Evolutionary conservation across 148 eudicot genomes (phyloP).

Genomic region (Amaranthus hypochondriacus): DNA sequence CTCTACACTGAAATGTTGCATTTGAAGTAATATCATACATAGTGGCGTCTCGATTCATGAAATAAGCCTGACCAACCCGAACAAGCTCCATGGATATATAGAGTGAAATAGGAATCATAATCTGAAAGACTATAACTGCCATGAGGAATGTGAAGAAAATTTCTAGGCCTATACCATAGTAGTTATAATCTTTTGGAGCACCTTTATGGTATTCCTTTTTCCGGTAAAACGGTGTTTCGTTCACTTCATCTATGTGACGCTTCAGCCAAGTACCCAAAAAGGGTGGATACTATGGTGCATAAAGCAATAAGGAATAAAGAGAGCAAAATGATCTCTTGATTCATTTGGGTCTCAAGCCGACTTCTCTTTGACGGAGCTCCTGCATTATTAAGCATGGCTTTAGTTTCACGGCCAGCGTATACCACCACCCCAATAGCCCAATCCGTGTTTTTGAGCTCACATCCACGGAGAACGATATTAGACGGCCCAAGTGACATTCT

Average conservation of each 20-base stretch:
- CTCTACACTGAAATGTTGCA: conserved; percentile 86
- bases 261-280: conserved; percentile 81
- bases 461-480: conserved; percentile 86
- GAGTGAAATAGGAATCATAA: conserved; percentile 93
- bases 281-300: conserved; percentile 67
- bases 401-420: conserved; percentile 90
- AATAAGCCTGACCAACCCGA: conserved; percentile 97
- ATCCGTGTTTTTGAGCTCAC: conserved; percentile 87
- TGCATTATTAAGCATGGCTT: conserved; percentile 95
- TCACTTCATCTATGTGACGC: conserved; percentile 61
- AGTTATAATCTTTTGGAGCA: conserved; percentile 45
- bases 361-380: conserved; percentile 99
- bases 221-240: conserved; percentile 64
- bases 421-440: conserved; percentile 95
- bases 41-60: conserved; percentile 68
- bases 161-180: conserved; percentile 83
- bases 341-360: conserved; percentile 89
- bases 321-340: conserved; percentile 71
- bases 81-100: conserved; percentile 99
- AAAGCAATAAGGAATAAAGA: conserved; percentile 69
- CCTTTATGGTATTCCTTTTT: conserved; percentile 55
- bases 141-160: conserved; percentile 89
- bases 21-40: conserved; percentile 74
- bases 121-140: conserved; percentile 94
- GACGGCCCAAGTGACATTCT: conserved; percentile 91